Evolutionary conservation across 495 filamentous ascomycete genomes (phyloP).

Genomic region (Tuber microsphaerosporum): DNA sequence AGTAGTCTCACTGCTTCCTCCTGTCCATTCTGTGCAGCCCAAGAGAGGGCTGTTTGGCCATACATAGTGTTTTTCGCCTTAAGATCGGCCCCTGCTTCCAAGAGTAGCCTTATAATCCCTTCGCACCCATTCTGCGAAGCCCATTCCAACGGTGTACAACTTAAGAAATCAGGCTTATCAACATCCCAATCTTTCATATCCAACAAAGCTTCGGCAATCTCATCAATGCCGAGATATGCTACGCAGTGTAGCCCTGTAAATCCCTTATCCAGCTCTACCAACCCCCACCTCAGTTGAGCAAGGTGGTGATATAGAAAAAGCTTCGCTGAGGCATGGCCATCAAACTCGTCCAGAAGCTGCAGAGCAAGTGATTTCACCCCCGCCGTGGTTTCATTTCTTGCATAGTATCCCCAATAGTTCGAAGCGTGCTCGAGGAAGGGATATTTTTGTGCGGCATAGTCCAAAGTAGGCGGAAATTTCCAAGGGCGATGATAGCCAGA

Average conservation of each 20-base stretch:
- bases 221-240: neutral
- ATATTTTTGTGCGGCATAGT: neutral
- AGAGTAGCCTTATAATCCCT: no score
- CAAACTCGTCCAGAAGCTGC: no score
- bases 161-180: neutral
- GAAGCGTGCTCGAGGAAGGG: neutral
- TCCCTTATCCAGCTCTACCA: neutral
- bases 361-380: neutral
- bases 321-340: neutral
- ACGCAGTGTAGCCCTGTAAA: neutral
- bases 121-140: conserved; percentile 39
- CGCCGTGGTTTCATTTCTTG: neutral
- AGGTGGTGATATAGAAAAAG: neutral
- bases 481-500: no score
- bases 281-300: no score
- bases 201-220: neutral
- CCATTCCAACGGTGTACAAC: conserved; percentile 31
- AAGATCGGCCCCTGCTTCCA: conserved; percentile 18
- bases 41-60: conserved; percentile 42
- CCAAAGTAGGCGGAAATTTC: neutral
- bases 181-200: no score
- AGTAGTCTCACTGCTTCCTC: conserved; percentile 38
- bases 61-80: conserved; percentile 23
- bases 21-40: no score
- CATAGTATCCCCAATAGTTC: no score